Base-by-base conservation (phyloP, 768 basidiomycete species). In the button mushroom (Agaricus bisporus) region DNA sequence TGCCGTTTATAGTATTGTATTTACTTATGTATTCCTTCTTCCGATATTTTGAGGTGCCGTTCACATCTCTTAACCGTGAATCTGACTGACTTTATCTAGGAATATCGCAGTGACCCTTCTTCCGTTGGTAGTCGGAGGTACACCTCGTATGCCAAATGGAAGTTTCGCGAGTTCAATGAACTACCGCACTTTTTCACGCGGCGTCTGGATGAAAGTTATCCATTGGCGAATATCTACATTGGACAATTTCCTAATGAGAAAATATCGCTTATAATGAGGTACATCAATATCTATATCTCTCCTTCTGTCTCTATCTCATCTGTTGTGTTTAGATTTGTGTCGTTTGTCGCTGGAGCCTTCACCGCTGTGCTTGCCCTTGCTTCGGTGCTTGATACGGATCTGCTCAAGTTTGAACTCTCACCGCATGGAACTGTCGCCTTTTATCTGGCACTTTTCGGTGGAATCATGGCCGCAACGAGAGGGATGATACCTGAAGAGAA, bases 11-110 rank as follows among this genome's bases (percentile, higher is more conserved):
- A 62, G 90, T 98, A 29, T 73, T 95, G 15, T 99, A 99, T 68
- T 81, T 98, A 41, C 70, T 98, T 38, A 91, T 98, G 85, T 99
- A 97, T 66, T 98, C 94, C 0, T 99, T 99, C 78, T 99, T 99
- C 77, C 89, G 95, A 3, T 99, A 99, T 67, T 99, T 99, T 57
- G 97, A 99, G 78, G 97, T 93, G 45, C 48, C 83, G 67, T 11
- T 17, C 37, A 18, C 38, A 38, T 32, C 32, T 20, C 29, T 15
- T n/a, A 3, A 32, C 20, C 29, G 10, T 43, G 12, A n/a, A 5
- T 25, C 14, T 20, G 22, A n/a, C 17, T 48, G 14, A 48, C 20
- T 35, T 56, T 22, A 32, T 47, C 14, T 60, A 99, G 97, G 95
- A 99, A 77, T 98, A 98, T 63, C 95, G 92, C 79, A 95, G 95